Base-by-base conservation (phyloP, 352 stramenopile species). In the Pilasporangium apinafurcum region DNA sequence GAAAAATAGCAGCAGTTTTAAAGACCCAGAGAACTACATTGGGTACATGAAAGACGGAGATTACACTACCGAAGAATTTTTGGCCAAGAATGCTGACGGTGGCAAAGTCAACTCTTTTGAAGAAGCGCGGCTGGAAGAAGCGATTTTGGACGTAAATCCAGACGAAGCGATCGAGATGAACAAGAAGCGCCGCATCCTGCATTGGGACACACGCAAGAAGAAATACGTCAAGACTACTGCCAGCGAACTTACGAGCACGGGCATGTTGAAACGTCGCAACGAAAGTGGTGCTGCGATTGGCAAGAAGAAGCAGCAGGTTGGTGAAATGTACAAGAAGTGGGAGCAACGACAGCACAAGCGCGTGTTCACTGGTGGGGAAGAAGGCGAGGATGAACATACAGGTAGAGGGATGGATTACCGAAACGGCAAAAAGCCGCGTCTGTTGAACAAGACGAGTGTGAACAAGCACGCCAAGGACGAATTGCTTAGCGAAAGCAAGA, bases 131-230 rank as follows among this genome's bases (percentile, higher is more conserved):
- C 63, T 98, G 33, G 92, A 99, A 62, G 92, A 98, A 47, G 94
- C 94, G 9, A 96, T 99, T 55, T 56, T 99, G 24, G 96, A 99
- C 55, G 91, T 99, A 54, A 97, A 98, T 48, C 95, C 95, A 10
- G 96, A 99, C 50, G 96, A 99, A 48, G 95, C 96, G n/a, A 80
- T 96, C 24, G 89, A 98, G 49, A 85, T 99, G 67, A 96, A 97
- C 50, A 97, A 97, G 62, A 97, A 98, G 59, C 87, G 97, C n/a
- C 77, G 93, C 18, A 96, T 99, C 64, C 80, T 98, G 61, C 88
- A 98, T 65, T 99, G 96, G 97, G 97, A 99, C 68, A 94, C 92
- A 35, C 93, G 95, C 43, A 99, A 99, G 69, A 96, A 97, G 62
- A 96, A 97, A 57, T 98, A 95, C 50, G 85, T 98, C 38, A 95